phyloP scores from a whole-genome alignment of 2,329 filamentous ascomycete species.

The Colletotrichum euphorbiae region DNA sequence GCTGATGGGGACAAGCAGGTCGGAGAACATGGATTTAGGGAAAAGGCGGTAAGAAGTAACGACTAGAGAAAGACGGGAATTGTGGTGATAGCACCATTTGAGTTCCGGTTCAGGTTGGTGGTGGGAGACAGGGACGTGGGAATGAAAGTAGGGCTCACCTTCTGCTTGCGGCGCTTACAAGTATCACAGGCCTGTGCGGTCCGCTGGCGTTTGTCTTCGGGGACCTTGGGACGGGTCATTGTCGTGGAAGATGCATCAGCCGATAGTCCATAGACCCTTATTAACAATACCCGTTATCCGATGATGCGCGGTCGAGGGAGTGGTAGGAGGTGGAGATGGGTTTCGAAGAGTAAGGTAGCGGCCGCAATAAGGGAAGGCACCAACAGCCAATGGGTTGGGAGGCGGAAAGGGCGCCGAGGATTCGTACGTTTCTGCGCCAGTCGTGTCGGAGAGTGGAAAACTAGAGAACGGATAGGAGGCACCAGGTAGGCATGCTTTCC shows the following conservation, averaged over 20 bases:
- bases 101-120: constrained; percentile 12
- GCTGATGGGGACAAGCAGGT: not conserved
- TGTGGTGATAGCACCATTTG: constrained; percentile 7
- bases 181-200: constrained; percentile 73
- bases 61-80: not conserved
- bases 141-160: constrained; percentile 59
- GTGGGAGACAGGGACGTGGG: not conserved
- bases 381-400: constrained; percentile 2
- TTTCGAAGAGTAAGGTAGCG: constrained; percentile 15
- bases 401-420: constrained; percentile 32
- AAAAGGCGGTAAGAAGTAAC: constrained; percentile 2
- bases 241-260: constrained; percentile 42
- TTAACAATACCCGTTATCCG: constrained; percentile 39
- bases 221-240: constrained; percentile 67
- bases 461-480: constrained; percentile 28
- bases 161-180: constrained; percentile 76
- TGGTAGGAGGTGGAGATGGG: constrained; percentile 30
- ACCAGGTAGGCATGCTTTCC: constrained; percentile 32
- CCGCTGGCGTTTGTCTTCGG: constrained; percentile 70
- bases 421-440: constrained; percentile 27
- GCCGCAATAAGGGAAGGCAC: constrained; percentile 13
- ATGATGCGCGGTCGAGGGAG: constrained; percentile 10
- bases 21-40: not conserved
- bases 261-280: constrained; percentile 30
- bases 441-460: constrained; percentile 24